These are phyloP conservation scores for Phytophthora sp. DNA, from an alignment of 352 stramenopile species.

Conservation along the genomic window DNA sequence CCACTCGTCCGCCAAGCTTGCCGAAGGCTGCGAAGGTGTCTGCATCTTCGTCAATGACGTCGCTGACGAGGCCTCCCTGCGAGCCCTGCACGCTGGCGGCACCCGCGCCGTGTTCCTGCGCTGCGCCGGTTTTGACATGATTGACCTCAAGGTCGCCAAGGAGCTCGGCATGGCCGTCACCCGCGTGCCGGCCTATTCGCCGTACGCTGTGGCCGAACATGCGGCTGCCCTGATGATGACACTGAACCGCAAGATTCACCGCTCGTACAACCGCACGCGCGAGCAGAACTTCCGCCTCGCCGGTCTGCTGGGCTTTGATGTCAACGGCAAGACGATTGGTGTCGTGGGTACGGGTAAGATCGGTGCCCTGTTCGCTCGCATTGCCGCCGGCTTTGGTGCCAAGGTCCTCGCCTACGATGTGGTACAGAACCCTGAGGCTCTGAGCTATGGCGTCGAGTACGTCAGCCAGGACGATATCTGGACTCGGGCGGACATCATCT, in stretches of 20 bases:
- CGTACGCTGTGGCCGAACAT: conserved; percentile 83
- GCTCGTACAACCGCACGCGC: conserved; percentile 73
- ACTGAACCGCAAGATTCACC: conserved; percentile 81
- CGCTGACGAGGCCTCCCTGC: conserved; percentile 62
- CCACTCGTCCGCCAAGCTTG: conserved; percentile 53
- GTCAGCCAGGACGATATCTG: conserved; percentile 65
- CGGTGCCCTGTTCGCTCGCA: conserved; percentile 53
- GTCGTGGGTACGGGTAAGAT: conserved; percentile 64
- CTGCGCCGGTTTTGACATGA: conserved; percentile 83
- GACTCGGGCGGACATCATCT: conserved; percentile 83
- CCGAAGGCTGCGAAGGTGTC: conserved; percentile 59
- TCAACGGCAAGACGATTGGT: conserved; percentile 76
- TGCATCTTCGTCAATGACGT: conserved; percentile 90
- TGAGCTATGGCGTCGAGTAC: conserved; percentile 42
- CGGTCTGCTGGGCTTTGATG: conserved; percentile 56
- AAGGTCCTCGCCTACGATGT: conserved; percentile 76
- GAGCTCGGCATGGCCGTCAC: conserved; percentile 63
- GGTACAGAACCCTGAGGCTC: conserved; percentile 52
- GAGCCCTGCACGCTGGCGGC: conserved; percentile 48
- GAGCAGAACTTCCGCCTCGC: conserved; percentile 81
- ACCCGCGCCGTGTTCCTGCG: conserved; percentile 75
- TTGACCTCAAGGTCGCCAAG: conserved; percentile 67
- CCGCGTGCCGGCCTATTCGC: conserved; percentile 80
- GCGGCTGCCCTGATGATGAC: conserved; percentile 76
- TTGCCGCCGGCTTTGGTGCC: conserved; percentile 37